These are phyloP conservation scores for Dipteronia sinensis DNA, from an alignment of 345 rosid genomes.

Conservation along the genomic window DNA sequence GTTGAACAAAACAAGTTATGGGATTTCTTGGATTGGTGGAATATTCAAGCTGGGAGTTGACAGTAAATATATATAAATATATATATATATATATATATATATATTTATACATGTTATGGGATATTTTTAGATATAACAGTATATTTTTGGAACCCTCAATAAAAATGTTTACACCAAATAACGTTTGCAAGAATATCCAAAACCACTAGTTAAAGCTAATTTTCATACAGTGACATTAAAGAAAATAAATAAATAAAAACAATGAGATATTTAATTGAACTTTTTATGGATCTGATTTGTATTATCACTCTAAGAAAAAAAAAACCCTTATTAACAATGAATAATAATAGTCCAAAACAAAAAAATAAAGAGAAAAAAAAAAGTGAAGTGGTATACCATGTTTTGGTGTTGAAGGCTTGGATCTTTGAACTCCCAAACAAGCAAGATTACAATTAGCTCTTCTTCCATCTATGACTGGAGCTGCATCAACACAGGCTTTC, in stretches of 20 bases:
- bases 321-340: not conserved
- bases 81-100: no score
- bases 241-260: not conserved
- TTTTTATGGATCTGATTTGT: slow-evolving; percentile 33
- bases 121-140: not conserved
- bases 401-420: slow-evolving; percentile 92
- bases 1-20: slow-evolving; percentile 8
- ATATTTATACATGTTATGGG: not conserved
- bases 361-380: no score
- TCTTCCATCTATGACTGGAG: slow-evolving; percentile 97
- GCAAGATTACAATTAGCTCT: slow-evolving; percentile 98
- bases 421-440: slow-evolving; percentile 92
- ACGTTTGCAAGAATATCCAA: slow-evolving; percentile 11
- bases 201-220: slow-evolving; percentile 1
- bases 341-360: not conserved
- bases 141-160: not conserved
- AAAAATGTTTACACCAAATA: not conserved
- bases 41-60: slow-evolving; percentile 39
- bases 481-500: slow-evolving; percentile 90
- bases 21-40: slow-evolving; percentile 33
- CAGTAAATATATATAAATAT: not conserved
- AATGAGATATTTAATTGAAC: not conserved
- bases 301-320: not conserved
- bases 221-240: slow-evolving; percentile 11
- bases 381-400: slow-evolving; percentile 48